Evolutionary conservation across 2,329 filamentous ascomycete species (phyloP).

Genomic region (Sclerotinia sclerotiorum): DNA sequence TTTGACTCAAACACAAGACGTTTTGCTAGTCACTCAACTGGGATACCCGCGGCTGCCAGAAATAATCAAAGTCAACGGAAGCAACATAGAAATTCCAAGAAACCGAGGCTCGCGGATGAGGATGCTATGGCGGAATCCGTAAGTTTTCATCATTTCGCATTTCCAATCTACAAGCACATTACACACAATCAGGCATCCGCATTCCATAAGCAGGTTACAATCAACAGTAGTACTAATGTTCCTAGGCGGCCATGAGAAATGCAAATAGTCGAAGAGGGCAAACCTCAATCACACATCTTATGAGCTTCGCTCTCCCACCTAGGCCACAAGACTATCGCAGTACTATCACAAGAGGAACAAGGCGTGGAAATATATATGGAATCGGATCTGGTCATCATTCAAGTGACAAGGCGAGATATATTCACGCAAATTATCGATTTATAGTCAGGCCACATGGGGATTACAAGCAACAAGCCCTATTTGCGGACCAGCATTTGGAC

Average conservation of each 20-base stretch:
- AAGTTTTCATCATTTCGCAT: slow-evolving; percentile 40
- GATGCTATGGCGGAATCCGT: slow-evolving; percentile 83
- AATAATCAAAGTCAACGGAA: slow-evolving; percentile 75
- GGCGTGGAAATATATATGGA: slow-evolving; percentile 76
- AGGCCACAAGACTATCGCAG: slow-evolving; percentile 60
- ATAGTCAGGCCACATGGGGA: slow-evolving; percentile 80
- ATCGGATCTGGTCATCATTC: slow-evolving; percentile 87
- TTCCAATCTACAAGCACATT: background rate
- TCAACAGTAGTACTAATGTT: slow-evolving; percentile 25
- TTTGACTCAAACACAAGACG: slow-evolving; percentile 38
- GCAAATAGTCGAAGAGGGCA: slow-evolving; percentile 79
- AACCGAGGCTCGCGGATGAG: slow-evolving; percentile 73
- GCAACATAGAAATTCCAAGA: slow-evolving; percentile 80
- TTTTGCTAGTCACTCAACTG: slow-evolving; percentile 30
- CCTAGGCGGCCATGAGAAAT: slow-evolving; percentile 54
- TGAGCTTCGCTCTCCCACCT: slow-evolving; percentile 84
- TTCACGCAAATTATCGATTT: slow-evolving; percentile 97
- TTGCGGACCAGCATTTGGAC: slow-evolving; percentile 86
- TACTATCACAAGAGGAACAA: slow-evolving; percentile 50
- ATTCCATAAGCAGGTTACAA: background rate
- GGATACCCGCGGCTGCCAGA: slow-evolving; percentile 53
- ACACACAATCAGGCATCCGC: background rate
- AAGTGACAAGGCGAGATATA: slow-evolving; percentile 84
- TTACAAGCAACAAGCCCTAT: slow-evolving; percentile 76
- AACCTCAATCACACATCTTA: slow-evolving; percentile 93